Evolutionary conservation across 306 rosid genomes (phyloP), one percentile per base, ranked within the genome.

Genomic region (Alnus rubra): DNA sequence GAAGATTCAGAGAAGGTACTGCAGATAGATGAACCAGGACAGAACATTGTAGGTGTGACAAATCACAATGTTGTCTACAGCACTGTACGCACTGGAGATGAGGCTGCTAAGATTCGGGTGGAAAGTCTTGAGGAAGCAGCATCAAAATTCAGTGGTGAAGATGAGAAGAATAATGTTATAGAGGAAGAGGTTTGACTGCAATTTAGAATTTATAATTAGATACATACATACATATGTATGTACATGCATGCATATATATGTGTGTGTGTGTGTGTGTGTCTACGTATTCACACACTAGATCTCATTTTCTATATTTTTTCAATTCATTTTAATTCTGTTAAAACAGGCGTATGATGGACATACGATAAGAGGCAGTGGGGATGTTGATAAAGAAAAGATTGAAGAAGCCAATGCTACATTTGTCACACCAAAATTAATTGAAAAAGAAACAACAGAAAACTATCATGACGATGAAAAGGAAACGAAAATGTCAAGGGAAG

Each of bases 281-380:
- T 2, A 31, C 63, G 59, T 18, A 35, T 30, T 19, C 45, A 49
- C 58, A 50, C 14, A 11, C 56, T 48, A 28, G 31, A 53, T 71
- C 69, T 62, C 31, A 65, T 51, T 64, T 70, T 72, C 71, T 55
- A 65, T 45, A 7, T 55, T n/a, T 53, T 31, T 51, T 55, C 51
- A 48, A 48, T 58, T 23, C 51, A 2, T 48, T 48, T 48, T 48
- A 10, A 48, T 48, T 58, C 35, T 56, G 33, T 64, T 42, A 54
- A 81, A 82, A 72, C 83, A 85, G 86, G 84, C 28, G 28, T 47
- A 12, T 58, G 80, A 76, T 58, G 77, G 56, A 73, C 76, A 60
- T 1, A 30, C 51, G 70, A 82, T 15, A 23, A 75, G 49, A 42
- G 71, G 30, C 50, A 71, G 63, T 54, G 49, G 56, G 82, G 72